A percentile compares a stretch with the other conserved stretches of the same genome.
Conservation (phyloP, 495 filamentous ascomycete genomes). For the Penicillium verhagenii region DNA sequence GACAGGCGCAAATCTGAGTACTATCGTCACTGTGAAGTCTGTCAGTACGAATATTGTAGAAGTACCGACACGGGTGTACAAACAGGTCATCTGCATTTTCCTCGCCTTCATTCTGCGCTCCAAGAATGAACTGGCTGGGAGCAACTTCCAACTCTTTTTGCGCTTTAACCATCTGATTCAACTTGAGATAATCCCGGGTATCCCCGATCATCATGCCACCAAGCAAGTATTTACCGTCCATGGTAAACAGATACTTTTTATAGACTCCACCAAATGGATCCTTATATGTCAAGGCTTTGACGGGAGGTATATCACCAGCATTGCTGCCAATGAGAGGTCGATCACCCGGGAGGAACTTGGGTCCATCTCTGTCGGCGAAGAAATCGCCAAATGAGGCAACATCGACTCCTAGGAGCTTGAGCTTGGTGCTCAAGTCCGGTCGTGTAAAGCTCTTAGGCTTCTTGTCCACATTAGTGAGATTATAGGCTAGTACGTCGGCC, state of each 20-base stretch:
- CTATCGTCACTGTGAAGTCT: conserved; percentile 60
- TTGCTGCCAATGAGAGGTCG: conserved; percentile 27
- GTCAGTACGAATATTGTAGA: neutral
- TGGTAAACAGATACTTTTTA: conserved; percentile 93
- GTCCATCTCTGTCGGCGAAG: conserved; percentile 89
- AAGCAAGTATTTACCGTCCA: conserved; percentile 88
- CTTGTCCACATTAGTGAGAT: conserved; percentile 83
- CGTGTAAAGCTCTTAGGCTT: conserved; percentile 70
- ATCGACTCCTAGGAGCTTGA: conserved; percentile 91
- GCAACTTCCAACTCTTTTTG: conserved; percentile 81
- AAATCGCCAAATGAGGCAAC: conserved; percentile 96
- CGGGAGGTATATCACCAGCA: conserved; percentile 47
- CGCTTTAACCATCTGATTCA: conserved; percentile 90
- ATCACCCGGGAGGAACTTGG: conserved; percentile 66
- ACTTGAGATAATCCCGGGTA: conserved; percentile 88
- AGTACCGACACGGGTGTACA: conserved; percentile 18
- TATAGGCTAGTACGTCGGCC: conserved; percentile 95
- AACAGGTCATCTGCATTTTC: conserved; percentile 70
- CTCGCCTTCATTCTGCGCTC: conserved; percentile 69
- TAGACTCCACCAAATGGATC: conserved; percentile 94
- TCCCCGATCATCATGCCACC: conserved; percentile 99
- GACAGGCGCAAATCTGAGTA: conserved; percentile 92
- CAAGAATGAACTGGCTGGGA: conserved; percentile 87
- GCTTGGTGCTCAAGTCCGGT: conserved; percentile 89
- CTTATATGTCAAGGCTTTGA: conserved; percentile 88